Base-by-base conservation (phyloP, 73 alveolate genomes). In the Breviolum minutum region DNA sequence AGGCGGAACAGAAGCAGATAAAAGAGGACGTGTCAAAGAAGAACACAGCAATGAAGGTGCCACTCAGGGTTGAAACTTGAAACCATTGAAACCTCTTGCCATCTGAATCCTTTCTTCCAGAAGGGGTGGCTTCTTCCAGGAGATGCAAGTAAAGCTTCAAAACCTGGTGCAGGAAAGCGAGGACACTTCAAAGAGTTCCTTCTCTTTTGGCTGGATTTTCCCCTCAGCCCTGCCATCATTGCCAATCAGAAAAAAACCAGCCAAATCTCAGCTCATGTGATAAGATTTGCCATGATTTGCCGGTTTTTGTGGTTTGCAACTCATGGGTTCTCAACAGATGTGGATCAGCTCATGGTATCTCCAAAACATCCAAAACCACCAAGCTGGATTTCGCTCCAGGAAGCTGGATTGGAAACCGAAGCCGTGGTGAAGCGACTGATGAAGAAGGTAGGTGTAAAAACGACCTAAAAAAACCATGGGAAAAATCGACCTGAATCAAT, bases 71-170 rank as follows among this genome's bases (percentile, higher is more conserved):
- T 40, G 0, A 0, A 40, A n/a, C n/a, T 40, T 40, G 54, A 40
- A 40, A 40, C 54, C 54, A 40, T 40, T 40, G 0, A n/a, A n/a
- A 2, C 54, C 54, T 40, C 54, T 40, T 40, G 54, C 54, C 54
- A 40, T 40, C 54, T 40, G 54, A 40, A 40, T 40, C 54, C 54
- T 40, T 40, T 40, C 54, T 40, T 40, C 5, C 54, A 40, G 54
- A 40, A 40, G 54, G 54, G 54, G 3, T 40, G 54, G 54, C n/a
- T n/a, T 40, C 54, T 0, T 6, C 48, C 95, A 92, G 98, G 98
- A 92, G 81, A 92, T 92, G 98, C 98, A 92, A 54, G 62, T 80
- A 7, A 92, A 92, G 80, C 73, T 92, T 79, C 98, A 92, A 48
- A 89, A 68, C 40, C 5, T 92, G 40, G 87, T 92, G 80, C 98